Base-by-base conservation (phyloP, 345 rosid species). In the Hypericum perforatum region DNA sequence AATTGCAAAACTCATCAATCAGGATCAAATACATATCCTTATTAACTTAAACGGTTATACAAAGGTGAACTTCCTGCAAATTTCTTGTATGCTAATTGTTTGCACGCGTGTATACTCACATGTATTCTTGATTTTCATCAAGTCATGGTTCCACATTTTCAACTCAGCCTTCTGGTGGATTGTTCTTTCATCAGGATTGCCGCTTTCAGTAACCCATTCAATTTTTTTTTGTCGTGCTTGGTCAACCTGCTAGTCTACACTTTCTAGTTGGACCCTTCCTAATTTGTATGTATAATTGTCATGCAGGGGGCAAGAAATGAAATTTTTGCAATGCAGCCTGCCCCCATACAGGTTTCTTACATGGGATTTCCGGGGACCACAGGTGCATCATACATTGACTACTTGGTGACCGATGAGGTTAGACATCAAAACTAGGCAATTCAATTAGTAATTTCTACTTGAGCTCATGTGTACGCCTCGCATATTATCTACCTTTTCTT, bases 291-390 rank as follows among this genome's bases (percentile, higher is more conserved):
- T 22, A 1, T 22, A n/a, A n/a, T 9, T n/a, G 9, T 42, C 12
- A 9, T 69, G 74, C 77, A 92, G 99, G 99, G 99, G 43, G 97
- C 99, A 2, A 84, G 95, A 69, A 92, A 92, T 74, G 99, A 92
- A 74, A 80, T 89, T 61, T 92, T 92, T 75, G 87, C 99, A 7
- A 85, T 92, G 97, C 91, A 79, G 74, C 99, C 99, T 60, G 94
- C 95, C 45, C 99, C 99, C 8, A 75, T 92, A 47, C 99, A 92
- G 64, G 86, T 89, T 68, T 92, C 99, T 11, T 92, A 92, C 67
- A 92, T 92, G 99, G 99, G 99, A 45, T 92, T 92, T 71, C 99
- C 99, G 11, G 97, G 97, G 59, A 92, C 99, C 12, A 92, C 99
- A 0, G 99, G 99, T 12, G 99, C 99, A 11, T 55, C 86, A 53